These are phyloP conservation scores for Chlamydomonas sp. DNA, from an alignment of 139 green algal genomes.

Conservation along the genomic window DNA sequence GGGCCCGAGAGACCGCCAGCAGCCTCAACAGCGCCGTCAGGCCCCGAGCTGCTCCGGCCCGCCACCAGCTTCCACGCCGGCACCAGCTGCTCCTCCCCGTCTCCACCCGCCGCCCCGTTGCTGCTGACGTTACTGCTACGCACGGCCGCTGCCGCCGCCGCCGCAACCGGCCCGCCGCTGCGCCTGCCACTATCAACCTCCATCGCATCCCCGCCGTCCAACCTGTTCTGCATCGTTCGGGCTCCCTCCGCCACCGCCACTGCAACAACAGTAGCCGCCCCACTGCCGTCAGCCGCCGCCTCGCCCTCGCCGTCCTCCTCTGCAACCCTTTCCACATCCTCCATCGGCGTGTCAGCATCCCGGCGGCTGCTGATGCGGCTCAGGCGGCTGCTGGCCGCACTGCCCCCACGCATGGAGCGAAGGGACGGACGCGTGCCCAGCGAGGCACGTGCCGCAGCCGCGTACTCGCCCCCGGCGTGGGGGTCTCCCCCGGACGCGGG, in stretches of 20 bases:
- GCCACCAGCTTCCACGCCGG: neutral
- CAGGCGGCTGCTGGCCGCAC: constrained; percentile 17
- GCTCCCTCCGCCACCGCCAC: too few species aligned
- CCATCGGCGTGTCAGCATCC: neutral
- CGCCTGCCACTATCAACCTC: too few species aligned
- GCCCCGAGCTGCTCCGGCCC: neutral
- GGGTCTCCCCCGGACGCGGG: too few species aligned
- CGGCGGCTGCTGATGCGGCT: constrained; percentile 19
- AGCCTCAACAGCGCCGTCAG: neutral
- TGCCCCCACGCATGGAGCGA: neutral
- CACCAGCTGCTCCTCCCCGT: neutral
- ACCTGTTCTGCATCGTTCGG: too few species aligned
- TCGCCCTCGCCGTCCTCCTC: neutral
- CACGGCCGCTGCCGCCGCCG: too few species aligned
- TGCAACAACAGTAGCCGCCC: too few species aligned
- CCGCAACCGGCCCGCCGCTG: too few species aligned
- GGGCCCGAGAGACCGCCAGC: neutral
- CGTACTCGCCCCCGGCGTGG: neutral
- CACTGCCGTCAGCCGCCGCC: neutral
- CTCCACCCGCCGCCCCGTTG: neutral
- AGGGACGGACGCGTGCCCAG: neutral
- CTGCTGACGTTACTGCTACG: neutral
- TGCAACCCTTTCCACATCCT: neutral
- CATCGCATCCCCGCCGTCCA: too few species aligned
- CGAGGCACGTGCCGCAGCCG: neutral